Evolutionary conservation across 768 basidiomycete genomes (phyloP).

Genomic region (Lactifluus rugatus): DNA sequence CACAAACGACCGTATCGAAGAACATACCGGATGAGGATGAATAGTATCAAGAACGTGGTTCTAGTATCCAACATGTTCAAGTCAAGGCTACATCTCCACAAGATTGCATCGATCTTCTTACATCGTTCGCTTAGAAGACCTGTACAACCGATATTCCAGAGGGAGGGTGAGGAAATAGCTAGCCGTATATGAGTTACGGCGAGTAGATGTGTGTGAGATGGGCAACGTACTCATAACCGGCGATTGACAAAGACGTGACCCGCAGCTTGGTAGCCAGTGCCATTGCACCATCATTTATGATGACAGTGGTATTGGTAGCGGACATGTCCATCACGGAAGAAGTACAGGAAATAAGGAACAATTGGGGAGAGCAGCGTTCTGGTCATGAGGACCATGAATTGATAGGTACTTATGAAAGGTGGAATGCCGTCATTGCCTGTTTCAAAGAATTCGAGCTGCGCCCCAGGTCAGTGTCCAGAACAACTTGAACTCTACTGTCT

Average conservation of each 20-base stretch:
- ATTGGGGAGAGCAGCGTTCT: no score
- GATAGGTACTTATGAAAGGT: not conserved
- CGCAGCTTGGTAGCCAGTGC: constrained; percentile 3
- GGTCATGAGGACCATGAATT: not conserved
- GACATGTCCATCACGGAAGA: not conserved
- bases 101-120: not conserved
- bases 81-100: not conserved
- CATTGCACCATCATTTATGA: not conserved
- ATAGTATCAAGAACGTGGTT: not conserved
- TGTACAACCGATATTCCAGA: constrained; percentile 12
- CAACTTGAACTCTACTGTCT: not conserved
- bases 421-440: not conserved
- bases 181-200: not conserved
- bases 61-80: not conserved
- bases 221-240: constrained; percentile 13
- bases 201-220: not conserved
- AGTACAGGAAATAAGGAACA: not conserved
- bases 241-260: constrained; percentile 4
- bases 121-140: not conserved
- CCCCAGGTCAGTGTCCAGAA: not conserved
- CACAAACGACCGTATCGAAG: not conserved
- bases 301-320: not conserved
- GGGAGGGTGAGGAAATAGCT: constrained; percentile 16
- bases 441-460: not conserved
- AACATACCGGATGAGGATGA: constrained; percentile 10